These are phyloP conservation scores for Auriscalpium microsporum DNA, from an alignment of 768 basidiomycete species.

Conservation along the genomic window DNA sequence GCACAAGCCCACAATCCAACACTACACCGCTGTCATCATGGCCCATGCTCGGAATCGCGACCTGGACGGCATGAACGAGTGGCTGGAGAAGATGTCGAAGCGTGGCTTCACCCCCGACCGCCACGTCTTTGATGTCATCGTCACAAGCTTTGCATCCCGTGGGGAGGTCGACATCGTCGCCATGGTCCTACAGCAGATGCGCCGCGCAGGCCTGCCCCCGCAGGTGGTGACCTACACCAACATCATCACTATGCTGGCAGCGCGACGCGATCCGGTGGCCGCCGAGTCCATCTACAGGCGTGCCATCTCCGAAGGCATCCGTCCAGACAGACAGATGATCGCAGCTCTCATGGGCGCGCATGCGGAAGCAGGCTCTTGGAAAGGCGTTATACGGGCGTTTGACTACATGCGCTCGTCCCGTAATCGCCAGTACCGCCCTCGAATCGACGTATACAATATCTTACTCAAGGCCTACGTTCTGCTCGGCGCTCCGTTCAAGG, in stretches of 20 bases:
- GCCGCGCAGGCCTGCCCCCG: conserved; percentile 35
- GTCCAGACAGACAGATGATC: conserved; percentile 58
- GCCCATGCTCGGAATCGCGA: conserved; percentile 43
- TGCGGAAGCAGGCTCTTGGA: conserved; percentile 74
- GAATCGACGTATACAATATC: conserved; percentile 63
- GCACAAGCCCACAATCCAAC: conserved; percentile 35
- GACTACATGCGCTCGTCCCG: conserved; percentile 42
- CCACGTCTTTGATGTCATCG: conserved; percentile 50
- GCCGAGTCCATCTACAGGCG: conserved; percentile 62
- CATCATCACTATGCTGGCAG: conserved; percentile 58
- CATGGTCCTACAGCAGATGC: conserved; percentile 54
- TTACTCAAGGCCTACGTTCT: conserved; percentile 79
- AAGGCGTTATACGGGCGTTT: conserved; percentile 62
- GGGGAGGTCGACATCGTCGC: conserved; percentile 48
- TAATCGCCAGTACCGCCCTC: conserved; percentile 31
- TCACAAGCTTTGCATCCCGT: conserved; percentile 45
- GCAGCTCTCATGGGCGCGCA: conserved; percentile 75
- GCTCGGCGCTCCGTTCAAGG: conserved; percentile 65
- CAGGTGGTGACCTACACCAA: conserved; percentile 52
- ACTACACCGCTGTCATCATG: conserved; percentile 50
- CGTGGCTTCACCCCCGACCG: conserved; percentile 45
- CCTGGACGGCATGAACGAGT: conserved; percentile 38
- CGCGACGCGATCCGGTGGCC: conserved; percentile 48
- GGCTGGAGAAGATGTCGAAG: conserved; percentile 45
- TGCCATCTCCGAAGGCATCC: conserved; percentile 52